A percentile compares a stretch with the other conserved stretches of the same genome.
Evolutionary conservation across 2,329 filamentous ascomycete genomes (phyloP).

Genomic region (Helotiales sp.): DNA sequence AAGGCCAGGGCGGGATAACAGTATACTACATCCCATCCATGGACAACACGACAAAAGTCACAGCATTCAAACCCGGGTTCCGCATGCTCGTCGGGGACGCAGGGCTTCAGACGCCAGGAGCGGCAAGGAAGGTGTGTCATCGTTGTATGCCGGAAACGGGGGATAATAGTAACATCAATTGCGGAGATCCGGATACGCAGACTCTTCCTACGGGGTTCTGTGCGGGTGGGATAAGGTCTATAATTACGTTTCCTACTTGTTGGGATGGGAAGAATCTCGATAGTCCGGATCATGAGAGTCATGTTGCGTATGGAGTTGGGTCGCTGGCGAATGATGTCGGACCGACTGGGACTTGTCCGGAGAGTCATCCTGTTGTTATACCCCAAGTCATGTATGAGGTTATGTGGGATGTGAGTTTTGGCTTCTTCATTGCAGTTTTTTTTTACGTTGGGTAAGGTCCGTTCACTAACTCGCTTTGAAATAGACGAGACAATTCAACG

Average conservation of each 20-base stretch:
- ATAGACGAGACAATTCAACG: background rate
- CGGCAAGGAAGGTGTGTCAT: constrained; percentile 20
- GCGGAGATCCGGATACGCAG: constrained; percentile 16
- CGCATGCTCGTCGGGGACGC: constrained; percentile 21
- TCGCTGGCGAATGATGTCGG: constrained; percentile 16
- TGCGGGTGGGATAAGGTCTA: constrained; percentile 17
- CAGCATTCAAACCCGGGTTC: constrained; percentile 17
- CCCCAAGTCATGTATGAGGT: constrained; percentile 51
- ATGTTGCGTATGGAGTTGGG: constrained; percentile 14
- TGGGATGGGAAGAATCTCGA: constrained; percentile 21
- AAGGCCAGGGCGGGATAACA: constrained; percentile 18
- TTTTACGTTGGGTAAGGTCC: background rate
- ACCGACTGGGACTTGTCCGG: constrained; percentile 19
- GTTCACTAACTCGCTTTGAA: background rate
- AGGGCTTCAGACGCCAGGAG: constrained; percentile 8
- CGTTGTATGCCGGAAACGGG: constrained; percentile 21
- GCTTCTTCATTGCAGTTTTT: background rate
- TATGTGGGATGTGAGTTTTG: constrained; percentile 45
- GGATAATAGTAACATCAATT: constrained; percentile 23
- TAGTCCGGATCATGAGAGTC: constrained; percentile 8
- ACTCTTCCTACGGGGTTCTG: constrained; percentile 14
- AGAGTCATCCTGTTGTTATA: constrained; percentile 44
- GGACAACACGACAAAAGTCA: constrained; percentile 9
- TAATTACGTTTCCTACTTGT: constrained; percentile 20
- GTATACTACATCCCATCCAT: constrained; percentile 18